Percentiles rank a stretch among this genome's conserved stretches.
phyloP scores from a whole-genome alignment of 1,139 yeast species.

The Magnusiomyces tetraspermus region DNA sequence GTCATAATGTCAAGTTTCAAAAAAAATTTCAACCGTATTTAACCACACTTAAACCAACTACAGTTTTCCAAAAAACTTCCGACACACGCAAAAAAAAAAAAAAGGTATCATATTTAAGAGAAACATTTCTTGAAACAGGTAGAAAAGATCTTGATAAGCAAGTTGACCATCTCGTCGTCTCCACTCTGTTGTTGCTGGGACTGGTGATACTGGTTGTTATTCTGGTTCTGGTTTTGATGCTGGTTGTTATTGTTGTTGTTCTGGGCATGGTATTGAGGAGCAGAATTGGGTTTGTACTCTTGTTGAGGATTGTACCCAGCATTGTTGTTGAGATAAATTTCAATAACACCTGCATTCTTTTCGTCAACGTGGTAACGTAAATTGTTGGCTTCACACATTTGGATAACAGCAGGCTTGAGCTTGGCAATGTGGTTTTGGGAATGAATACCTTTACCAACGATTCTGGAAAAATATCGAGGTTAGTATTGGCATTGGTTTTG shows the following conservation, averaged over 20 bases:
- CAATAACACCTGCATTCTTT: conserved; percentile 70
- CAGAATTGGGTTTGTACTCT: conserved; percentile 11
- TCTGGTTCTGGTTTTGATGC: conserved; percentile 15
- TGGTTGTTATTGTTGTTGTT: conserved; percentile 17
- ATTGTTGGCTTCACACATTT: conserved; percentile 56
- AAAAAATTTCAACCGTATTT: too few relatives aligned
- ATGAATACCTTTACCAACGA: conserved; percentile 93
- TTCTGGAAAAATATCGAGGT: conserved; percentile 41
- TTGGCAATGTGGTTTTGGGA: conserved; percentile 76
- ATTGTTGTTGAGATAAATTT: conserved; percentile 48
- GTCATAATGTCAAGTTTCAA: too few relatives aligned
- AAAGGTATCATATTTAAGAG: conserved; percentile 5
- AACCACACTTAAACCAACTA: too few relatives aligned
- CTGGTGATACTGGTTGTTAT: conserved; percentile 22
- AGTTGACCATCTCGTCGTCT: conserved; percentile 20
- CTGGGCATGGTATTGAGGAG: conserved; percentile 12
- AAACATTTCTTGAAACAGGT: conserved; percentile 17
- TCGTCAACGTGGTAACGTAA: conserved; percentile 54
- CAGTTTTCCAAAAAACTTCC: too few relatives aligned
- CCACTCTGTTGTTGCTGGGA: conserved; percentile 25
- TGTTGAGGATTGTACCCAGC: conserved; percentile 17
- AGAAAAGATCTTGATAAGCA: conserved; percentile 19
- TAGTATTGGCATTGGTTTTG: too few relatives aligned
- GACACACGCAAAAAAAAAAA: conserved; percentile 12
- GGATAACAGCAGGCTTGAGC: conserved; percentile 80